A percentile compares a stretch with the other conserved stretches of the same genome.
Evolutionary conservation across 2,329 filamentous ascomycete genomes (phyloP).

Genomic region (Aspergillus tanneri): DNA sequence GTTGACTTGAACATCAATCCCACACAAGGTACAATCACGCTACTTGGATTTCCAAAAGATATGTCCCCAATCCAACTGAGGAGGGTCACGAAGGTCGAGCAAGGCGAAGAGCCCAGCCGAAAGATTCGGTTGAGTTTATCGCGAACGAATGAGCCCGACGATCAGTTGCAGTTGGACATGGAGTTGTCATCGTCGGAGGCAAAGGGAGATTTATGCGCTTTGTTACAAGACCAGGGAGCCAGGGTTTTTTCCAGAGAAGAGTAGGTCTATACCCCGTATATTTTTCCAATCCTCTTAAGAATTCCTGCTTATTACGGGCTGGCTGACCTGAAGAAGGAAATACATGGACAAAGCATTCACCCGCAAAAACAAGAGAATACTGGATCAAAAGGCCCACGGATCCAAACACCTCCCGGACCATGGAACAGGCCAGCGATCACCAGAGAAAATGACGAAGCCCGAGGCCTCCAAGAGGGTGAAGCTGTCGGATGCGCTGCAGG

Average conservation of each 20-base stretch:
- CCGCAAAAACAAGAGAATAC: background rate
- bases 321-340: conserved; percentile 24
- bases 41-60: background rate
- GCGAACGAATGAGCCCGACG: conserved; percentile 16
- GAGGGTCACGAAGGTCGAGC: conserved; percentile 21
- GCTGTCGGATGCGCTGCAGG: conserved; percentile 32
- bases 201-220: conserved; percentile 21
- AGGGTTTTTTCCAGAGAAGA: conserved; percentile 20
- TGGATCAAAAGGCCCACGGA: conserved; percentile 4
- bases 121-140: conserved; percentile 33
- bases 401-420: conserved; percentile 18
- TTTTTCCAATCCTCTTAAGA: background rate
- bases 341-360: conserved; percentile 37
- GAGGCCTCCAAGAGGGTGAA: conserved; percentile 28
- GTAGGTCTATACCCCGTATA: conserved; percentile 27
- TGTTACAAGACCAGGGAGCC: conserved; percentile 14
- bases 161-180: conserved; percentile 28
- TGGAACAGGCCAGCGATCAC: conserved; percentile 5
- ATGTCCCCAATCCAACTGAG: conserved; percentile 18
- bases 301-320: too few species aligned
- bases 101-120: conserved; percentile 22
- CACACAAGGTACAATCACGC: background rate
- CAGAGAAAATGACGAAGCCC: conserved; percentile 5
- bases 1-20: background rate
- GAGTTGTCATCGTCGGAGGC: conserved; percentile 26